Conservation (phyloP, 768 basidiomycete genomes). For the Collybiopsis confluens region DNA sequence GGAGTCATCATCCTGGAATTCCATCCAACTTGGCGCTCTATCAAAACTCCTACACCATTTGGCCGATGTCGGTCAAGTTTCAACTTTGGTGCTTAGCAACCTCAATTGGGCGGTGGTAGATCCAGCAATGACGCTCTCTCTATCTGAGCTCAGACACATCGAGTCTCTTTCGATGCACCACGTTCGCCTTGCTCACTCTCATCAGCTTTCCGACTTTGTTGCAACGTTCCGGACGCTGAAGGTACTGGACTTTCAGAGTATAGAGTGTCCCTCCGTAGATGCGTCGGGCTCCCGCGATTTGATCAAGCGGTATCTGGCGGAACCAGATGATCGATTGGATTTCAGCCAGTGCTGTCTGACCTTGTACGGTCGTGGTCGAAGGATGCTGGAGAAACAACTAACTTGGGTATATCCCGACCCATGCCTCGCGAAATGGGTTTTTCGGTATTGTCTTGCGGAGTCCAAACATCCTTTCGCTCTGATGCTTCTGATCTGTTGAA, state of each 20-base stretch:
- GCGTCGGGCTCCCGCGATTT: background rate
- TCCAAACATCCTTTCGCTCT: background rate
- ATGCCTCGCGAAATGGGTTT: background rate
- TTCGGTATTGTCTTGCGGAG: background rate
- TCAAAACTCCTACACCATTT: conserved; percentile 7
- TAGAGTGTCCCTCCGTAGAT: background rate
- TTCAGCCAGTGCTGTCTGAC: background rate
- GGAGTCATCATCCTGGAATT: conserved; percentile 6
- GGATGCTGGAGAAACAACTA: background rate
- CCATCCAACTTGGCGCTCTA: conserved; percentile 8
- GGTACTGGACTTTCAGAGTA: background rate
- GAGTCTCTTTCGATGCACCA: conserved; percentile 1
- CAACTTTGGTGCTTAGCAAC: background rate
- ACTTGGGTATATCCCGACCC: conserved; percentile 1
- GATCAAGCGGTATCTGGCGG: background rate
- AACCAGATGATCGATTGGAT: no score
- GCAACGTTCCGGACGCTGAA: background rate
- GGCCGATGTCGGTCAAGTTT: background rate
- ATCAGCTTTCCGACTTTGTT: conserved; percentile 7
- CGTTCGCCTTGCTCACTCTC: background rate
- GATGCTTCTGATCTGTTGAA: conserved; percentile 8
- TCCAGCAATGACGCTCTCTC: background rate
- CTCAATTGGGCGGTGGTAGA: conserved; percentile 7
- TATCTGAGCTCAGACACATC: background rate
- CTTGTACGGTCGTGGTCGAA: background rate